Conservation (phyloP, 805 yeast genomes). For the Barnettozyma sucrosica region DNA sequence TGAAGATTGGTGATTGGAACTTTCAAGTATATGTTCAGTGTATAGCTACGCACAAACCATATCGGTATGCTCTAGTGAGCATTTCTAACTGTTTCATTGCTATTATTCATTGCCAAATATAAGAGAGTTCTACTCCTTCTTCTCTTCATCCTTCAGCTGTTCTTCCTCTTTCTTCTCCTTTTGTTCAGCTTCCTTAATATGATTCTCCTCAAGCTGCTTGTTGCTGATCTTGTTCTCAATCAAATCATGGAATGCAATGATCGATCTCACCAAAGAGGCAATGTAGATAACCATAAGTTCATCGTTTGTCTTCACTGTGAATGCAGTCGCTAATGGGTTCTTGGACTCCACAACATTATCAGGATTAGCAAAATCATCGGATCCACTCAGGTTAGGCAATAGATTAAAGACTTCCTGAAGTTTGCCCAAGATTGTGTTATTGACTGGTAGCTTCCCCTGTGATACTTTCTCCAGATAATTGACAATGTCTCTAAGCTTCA, state of each 20-base stretch:
- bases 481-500: conserved; percentile 72
- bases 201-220: conserved; percentile 39
- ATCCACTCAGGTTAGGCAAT: conserved; percentile 65
- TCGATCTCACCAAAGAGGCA: conserved; percentile 84
- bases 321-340: conserved; percentile 66
- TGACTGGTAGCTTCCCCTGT: conserved; percentile 69
- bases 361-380: conserved; percentile 27
- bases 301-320: conserved; percentile 91
- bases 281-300: conserved; percentile 92
- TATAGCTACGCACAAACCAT: not conserved
- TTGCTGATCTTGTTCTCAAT: conserved; percentile 93
- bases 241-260: conserved; percentile 92
- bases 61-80: too few relatives aligned
- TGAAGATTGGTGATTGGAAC: not conserved
- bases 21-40: too few relatives aligned
- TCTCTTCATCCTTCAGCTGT: not conserved
- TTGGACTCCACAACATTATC: conserved; percentile 27
- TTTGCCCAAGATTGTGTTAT: conserved; percentile 85
- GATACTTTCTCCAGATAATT: conserved; percentile 71
- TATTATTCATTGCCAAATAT: not conserved
- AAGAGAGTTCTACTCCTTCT: not conserved
- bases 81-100: not conserved
- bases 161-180: conserved; percentile 6
- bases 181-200: conserved; percentile 5
- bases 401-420: conserved; percentile 92